These are phyloP conservation scores for Neospermospora avenae DNA, from an alignment of 2,329 filamentous ascomycete species.

Conservation along the genomic window DNA sequence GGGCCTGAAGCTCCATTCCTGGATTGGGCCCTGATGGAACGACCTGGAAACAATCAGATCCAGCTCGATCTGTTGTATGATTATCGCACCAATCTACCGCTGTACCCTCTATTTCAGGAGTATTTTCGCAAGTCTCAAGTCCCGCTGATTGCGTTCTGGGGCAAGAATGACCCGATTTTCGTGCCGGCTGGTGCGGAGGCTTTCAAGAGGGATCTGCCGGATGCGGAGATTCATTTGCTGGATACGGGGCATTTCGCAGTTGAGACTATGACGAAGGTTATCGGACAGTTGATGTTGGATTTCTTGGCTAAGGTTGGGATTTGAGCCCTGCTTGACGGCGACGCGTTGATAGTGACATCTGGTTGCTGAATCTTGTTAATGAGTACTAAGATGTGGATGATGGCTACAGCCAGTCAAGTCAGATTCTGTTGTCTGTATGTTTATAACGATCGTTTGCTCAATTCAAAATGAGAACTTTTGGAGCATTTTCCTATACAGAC, in stretches of 20 bases:
- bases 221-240: slow-evolving; percentile 47
- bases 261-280: slow-evolving; percentile 23
- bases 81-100: slow-evolving; percentile 50
- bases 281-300: slow-evolving; percentile 26
- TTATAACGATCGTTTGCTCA: too few species aligned
- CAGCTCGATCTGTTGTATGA: slow-evolving; percentile 57
- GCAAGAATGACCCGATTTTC: slow-evolving; percentile 53
- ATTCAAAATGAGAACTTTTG: too few species aligned
- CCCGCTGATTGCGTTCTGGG: slow-evolving; percentile 56
- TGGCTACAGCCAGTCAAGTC: too few species aligned
- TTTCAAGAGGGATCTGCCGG: slow-evolving; percentile 46
- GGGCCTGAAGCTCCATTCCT: slow-evolving; percentile 37
- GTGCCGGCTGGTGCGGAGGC: slow-evolving; percentile 50
- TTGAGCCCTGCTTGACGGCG: slow-evolving; percentile 3
- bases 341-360: too few species aligned
- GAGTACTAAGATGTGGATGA: too few species aligned
- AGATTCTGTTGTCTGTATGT: too few species aligned
- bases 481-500: too few species aligned
- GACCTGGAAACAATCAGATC: slow-evolving; percentile 47
- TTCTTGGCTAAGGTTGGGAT: slow-evolving; percentile 29
- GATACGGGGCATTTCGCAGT: slow-evolving; percentile 56
- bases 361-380: too few species aligned
- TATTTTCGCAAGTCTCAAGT: slow-evolving; percentile 50
- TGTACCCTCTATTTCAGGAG: slow-evolving; percentile 54
- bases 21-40: slow-evolving; percentile 50